A percentile compares a stretch with the other conserved stretches of the same genome.
Conservation (phyloP, 1,284 basidiomycete species). For the Ganoderma resinaceum region DNA sequence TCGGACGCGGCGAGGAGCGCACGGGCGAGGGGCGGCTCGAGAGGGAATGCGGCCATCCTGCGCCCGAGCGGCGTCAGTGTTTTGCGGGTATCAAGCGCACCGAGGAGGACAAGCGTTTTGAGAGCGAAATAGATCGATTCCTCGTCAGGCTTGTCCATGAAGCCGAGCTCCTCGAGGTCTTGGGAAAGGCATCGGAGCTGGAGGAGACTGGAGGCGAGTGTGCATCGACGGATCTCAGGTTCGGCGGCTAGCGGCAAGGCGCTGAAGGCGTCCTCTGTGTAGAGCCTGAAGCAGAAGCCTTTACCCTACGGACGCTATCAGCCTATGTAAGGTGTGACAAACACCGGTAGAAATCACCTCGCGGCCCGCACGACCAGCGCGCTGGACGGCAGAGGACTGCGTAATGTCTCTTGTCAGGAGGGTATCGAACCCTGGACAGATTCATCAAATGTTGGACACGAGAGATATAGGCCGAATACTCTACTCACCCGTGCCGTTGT, state of each 20-base stretch:
- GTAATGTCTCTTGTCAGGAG: constrained; percentile 85
- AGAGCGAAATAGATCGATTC: constrained; percentile 75
- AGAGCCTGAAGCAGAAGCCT: constrained; percentile 89
- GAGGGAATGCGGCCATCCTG: constrained; percentile 84
- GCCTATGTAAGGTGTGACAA: too few relatives aligned
- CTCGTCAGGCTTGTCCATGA: constrained; percentile 84
- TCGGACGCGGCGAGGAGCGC: constrained; percentile 78
- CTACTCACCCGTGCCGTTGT: constrained; percentile 68
- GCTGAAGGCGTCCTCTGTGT: constrained; percentile 82
- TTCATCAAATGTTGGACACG: too few relatives aligned
- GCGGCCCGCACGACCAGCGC: constrained; percentile 91
- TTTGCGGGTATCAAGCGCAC: constrained; percentile 72
- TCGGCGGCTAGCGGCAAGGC: constrained; percentile 71
- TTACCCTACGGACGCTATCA: constrained; percentile 54
- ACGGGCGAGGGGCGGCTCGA: constrained; percentile 85
- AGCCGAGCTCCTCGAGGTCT: constrained; percentile 79
- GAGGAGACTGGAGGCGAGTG: constrained; percentile 82
- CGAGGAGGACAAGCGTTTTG: constrained; percentile 77
- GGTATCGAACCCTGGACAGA: constrained; percentile 83
- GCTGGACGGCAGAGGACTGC: constrained; percentile 87
- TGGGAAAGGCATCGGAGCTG: constrained; percentile 86
- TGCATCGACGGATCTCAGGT: constrained; percentile 90
- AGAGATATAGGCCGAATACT: neutral
- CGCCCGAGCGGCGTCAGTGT: constrained; percentile 75
- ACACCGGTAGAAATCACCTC: constrained; percentile 55